Percentiles rank a stretch among this genome's conserved stretches.
These are phyloP conservation scores for Fusarium graminum DNA, from an alignment of 2,329 filamentous ascomycete genomes.

Conservation along the genomic window DNA sequence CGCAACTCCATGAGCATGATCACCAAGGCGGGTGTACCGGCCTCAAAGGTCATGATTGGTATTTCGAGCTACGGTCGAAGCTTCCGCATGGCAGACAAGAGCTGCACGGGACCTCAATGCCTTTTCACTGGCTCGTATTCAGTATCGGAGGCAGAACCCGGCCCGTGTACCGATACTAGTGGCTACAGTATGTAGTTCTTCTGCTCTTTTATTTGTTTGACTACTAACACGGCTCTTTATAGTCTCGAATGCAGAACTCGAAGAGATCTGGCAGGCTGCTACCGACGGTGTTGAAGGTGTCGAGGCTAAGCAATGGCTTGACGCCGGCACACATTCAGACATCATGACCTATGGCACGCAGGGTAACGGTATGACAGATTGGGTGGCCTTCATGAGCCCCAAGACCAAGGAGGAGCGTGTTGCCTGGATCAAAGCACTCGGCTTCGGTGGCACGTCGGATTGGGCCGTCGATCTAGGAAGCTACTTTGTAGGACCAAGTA, in stretches of 20 bases:
- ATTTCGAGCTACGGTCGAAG: constrained; percentile 51
- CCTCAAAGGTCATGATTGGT: constrained; percentile 51
- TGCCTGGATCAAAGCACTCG: constrained; percentile 25
- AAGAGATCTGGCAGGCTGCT: constrained; percentile 11
- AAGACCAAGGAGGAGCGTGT: constrained; percentile 35
- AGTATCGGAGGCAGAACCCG: background rate
- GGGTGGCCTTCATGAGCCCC: constrained; percentile 46
- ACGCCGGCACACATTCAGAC: constrained; percentile 18
- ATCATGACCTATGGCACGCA: constrained; percentile 42
- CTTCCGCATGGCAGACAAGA: constrained; percentile 51
- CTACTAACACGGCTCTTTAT: background rate
- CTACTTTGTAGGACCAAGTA: background rate
- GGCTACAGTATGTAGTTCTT: constrained; percentile 51
- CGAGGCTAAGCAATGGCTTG: constrained; percentile 8
- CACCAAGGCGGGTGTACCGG: constrained; percentile 52
- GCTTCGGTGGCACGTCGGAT: constrained; percentile 45
- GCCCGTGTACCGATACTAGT: constrained; percentile 34
- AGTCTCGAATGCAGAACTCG: constrained; percentile 45
- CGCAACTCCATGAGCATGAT: constrained; percentile 51
- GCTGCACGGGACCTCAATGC: constrained; percentile 49
- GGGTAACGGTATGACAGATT: constrained; percentile 24
- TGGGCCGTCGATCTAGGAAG: constrained; percentile 44
- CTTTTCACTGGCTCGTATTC: constrained; percentile 39
- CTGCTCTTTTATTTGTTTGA: too few species aligned
- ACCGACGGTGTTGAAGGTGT: background rate